phyloP scores from a whole-genome alignment of 2,329 filamentous ascomycete species.

The Fusarium sulawesiense region DNA sequence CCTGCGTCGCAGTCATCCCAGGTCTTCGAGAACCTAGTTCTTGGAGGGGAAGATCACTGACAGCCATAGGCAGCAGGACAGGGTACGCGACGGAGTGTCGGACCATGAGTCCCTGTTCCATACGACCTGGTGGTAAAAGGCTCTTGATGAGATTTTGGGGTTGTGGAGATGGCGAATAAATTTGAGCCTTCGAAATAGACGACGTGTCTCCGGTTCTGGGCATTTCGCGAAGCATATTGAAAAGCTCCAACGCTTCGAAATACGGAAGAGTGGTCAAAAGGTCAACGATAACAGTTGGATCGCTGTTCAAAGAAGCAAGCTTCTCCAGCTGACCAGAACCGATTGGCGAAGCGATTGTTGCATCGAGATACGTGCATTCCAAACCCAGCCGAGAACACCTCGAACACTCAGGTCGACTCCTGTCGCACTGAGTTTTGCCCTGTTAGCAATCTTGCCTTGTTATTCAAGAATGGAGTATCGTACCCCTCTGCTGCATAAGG shows the following conservation, averaged over 20 bases:
- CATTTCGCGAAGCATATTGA: neutral
- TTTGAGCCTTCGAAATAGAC: fast-evolving
- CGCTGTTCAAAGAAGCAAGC: neutral
- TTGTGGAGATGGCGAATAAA: neutral
- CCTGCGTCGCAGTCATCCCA: neutral
- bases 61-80: neutral
- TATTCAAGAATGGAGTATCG: too few relatives aligned
- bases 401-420: too few relatives aligned
- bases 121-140: neutral
- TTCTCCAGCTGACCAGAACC: neutral
- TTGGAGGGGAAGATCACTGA: neutral
- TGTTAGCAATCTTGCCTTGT: too few relatives aligned
- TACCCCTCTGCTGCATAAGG: too few relatives aligned
- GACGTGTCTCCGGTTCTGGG: neutral
- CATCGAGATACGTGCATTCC: neutral
- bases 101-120: neutral
- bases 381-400: too few relatives aligned
- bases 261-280: neutral
- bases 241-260: neutral
- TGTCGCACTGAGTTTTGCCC: too few relatives aligned
- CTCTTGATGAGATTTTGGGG: neutral
- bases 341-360: fast-evolving
- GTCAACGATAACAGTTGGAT: fast-evolving
- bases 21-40: neutral
- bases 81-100: neutral